Evolutionary conservation across 2,329 filamentous ascomycete genomes (phyloP).

Genomic region (Fusarium veterinarium): DNA sequence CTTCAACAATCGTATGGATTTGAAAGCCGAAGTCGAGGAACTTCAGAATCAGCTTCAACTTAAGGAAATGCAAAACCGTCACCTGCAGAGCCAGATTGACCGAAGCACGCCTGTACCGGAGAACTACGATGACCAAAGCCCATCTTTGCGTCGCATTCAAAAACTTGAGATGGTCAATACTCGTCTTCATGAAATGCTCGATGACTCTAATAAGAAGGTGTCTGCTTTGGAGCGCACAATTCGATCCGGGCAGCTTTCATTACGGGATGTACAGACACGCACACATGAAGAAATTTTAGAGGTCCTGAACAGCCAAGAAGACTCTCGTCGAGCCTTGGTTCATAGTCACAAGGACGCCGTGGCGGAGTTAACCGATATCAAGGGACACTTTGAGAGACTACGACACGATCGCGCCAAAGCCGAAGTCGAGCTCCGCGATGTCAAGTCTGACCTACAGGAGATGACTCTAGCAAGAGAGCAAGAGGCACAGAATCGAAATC

Average conservation of each 20-base stretch:
- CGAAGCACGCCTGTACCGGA: slow-evolving; percentile 72
- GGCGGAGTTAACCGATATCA: slow-evolving; percentile 86
- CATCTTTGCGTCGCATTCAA: slow-evolving; percentile 82
- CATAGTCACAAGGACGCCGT: slow-evolving; percentile 88
- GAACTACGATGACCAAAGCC: slow-evolving; percentile 80
- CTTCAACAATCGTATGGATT: slow-evolving; percentile 89
- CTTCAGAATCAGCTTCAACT: slow-evolving; percentile 95
- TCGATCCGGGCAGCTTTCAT: slow-evolving; percentile 84
- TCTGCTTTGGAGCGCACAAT: slow-evolving; percentile 89
- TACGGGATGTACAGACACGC: slow-evolving; percentile 91
- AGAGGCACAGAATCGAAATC: slow-evolving; percentile 86
- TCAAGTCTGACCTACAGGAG: slow-evolving; percentile 85
- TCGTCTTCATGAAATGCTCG: slow-evolving; percentile 91
- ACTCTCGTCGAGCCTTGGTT: slow-evolving; percentile 83
- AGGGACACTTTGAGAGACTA: slow-evolving; percentile 86
- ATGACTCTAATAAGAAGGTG: slow-evolving; percentile 93
- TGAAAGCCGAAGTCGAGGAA: slow-evolving; percentile 90
- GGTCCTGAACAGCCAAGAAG: slow-evolving; percentile 91
- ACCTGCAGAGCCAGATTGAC: slow-evolving; percentile 88
- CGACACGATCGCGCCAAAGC: slow-evolving; percentile 82
- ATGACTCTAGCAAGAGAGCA: slow-evolving; percentile 83
- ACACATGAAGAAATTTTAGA: slow-evolving; percentile 96
- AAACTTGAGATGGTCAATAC: slow-evolving; percentile 94
- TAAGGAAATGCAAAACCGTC: slow-evolving; percentile 93
- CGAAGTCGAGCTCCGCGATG: slow-evolving; percentile 89